Evolutionary conservation across 495 filamentous ascomycete genomes (phyloP).

Genomic region (Gamarada debralockiae): DNA sequence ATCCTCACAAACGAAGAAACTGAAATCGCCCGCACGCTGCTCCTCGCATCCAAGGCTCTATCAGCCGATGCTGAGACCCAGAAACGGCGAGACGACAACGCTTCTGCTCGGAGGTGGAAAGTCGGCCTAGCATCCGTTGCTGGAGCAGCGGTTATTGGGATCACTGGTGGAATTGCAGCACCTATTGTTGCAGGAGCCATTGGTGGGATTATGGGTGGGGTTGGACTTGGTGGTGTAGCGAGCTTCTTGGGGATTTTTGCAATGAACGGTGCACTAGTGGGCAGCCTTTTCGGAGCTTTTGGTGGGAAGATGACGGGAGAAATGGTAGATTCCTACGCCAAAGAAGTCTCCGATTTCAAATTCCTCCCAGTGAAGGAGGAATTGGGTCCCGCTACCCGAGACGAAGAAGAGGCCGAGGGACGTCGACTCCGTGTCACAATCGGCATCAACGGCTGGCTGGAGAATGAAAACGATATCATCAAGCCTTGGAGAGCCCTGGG

Average conservation of each 20-base stretch:
- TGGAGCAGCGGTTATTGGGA: conserved; percentile 64
- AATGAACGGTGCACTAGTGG: conserved; percentile 70
- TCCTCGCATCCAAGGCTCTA: conserved; percentile 67
- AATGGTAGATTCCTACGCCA: conserved; percentile 85
- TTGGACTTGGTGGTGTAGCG: conserved; percentile 64
- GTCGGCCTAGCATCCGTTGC: conserved; percentile 71
- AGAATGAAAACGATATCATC: conserved; percentile 59
- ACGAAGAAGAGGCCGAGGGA: conserved; percentile 34
- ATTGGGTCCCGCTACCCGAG: conserved; percentile 33
- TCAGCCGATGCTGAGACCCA: conserved; percentile 62
- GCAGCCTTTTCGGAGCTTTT: conserved; percentile 83
- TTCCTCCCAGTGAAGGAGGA: conserved; percentile 68
- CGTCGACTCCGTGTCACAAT: conserved; percentile 79
- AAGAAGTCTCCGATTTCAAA: conserved; percentile 83
- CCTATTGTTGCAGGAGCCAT: conserved; percentile 80
- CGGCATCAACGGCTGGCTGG: conserved; percentile 82
- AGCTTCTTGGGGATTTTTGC: conserved; percentile 78
- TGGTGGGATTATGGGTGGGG: conserved; percentile 76
- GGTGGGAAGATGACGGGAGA: conserved; percentile 80
- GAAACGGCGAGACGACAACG: conserved; percentile 62
- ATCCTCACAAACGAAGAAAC: conserved; percentile 68
- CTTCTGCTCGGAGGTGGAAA: conserved; percentile 68
- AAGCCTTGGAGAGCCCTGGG: conserved; percentile 75
- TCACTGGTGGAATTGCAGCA: conserved; percentile 74
- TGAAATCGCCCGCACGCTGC: conserved; percentile 65